phyloP scores from a whole-genome alignment of 768 basidiomycete species.

The Psilocybe azurescens region DNA sequence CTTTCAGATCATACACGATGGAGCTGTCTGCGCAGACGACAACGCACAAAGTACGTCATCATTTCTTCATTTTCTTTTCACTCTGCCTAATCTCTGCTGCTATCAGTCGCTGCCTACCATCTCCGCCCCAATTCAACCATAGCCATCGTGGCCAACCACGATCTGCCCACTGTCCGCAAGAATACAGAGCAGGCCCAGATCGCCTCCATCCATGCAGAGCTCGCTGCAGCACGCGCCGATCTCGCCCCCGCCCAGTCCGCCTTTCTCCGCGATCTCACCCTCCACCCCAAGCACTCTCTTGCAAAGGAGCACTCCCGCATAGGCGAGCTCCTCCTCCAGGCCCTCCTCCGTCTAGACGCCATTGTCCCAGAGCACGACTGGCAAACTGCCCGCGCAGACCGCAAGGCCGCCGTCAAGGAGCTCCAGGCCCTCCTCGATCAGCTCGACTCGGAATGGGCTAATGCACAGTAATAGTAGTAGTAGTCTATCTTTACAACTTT shows the following conservation, averaged over 20 bases:
- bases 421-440: conserved; percentile 84
- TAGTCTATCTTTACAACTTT: conserved; percentile 30
- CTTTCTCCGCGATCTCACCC: conserved; percentile 25
- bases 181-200: conserved; percentile 59
- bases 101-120: conserved; percentile 74
- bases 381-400: conserved; percentile 76
- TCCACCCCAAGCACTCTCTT: conserved; percentile 17
- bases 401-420: conserved; percentile 87
- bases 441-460: conserved; percentile 74
- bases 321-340: conserved; percentile 84
- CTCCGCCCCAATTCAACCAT: conserved; percentile 73
- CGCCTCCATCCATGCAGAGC: conserved; percentile 58
- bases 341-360: conserved; percentile 87
- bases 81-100: conserved; percentile 8
- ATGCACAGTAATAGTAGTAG: conserved; percentile 11
- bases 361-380: conserved; percentile 76
- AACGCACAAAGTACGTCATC: conserved; percentile 57
- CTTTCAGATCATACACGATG: conserved; percentile 90
- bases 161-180: conserved; percentile 28
- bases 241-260: conserved; percentile 22
- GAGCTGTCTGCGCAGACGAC: conserved; percentile 91
- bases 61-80: conserved; percentile 13
- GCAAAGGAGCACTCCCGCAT: conserved; percentile 59
- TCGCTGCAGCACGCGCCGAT: conserved; percentile 50
- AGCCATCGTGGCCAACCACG: conserved; percentile 55